phyloP scores from a whole-genome alignment of 805 yeast genomes.

The Yarrowia yakushimensis region DNA sequence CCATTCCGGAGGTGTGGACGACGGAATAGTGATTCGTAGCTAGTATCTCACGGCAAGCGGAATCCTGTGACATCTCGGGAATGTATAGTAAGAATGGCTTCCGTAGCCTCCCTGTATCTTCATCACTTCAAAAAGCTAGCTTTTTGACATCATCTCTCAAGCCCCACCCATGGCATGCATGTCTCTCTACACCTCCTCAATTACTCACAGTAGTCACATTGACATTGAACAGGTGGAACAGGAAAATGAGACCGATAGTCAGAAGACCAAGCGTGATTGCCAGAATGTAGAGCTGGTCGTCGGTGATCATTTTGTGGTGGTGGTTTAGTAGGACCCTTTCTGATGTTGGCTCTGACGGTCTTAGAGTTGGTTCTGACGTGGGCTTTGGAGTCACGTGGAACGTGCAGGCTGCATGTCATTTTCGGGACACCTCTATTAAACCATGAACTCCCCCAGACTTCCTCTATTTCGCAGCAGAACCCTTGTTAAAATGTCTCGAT shows the following conservation, averaged over 20 bases:
- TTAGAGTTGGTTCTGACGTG: slow-evolving; percentile 24
- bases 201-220: slow-evolving; percentile 19
- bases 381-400: slow-evolving; percentile 13
- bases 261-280: slow-evolving; percentile 71
- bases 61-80: too few relatives aligned
- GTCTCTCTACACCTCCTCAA: background rate
- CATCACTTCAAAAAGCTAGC: background rate
- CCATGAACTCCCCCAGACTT: background rate
- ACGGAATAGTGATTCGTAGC: background rate
- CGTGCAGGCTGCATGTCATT: slow-evolving; percentile 7
- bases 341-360: background rate
- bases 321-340: background rate
- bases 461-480: background rate
- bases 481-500: background rate
- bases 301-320: slow-evolving; percentile 63
- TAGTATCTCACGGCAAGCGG: too few relatives aligned
- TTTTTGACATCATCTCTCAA: background rate
- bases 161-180: background rate
- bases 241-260: slow-evolving; percentile 65
- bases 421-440: background rate
- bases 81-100: too few relatives aligned
- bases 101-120: background rate
- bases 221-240: slow-evolving; percentile 53
- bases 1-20: background rate
- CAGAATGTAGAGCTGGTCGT: slow-evolving; percentile 68